Percentiles rank a stretch among this genome's conserved stretches.
These are phyloP conservation scores for Neurospora sp. DNA, from an alignment of 2,329 filamentous ascomycete genomes.

Conservation along the genomic window DNA sequence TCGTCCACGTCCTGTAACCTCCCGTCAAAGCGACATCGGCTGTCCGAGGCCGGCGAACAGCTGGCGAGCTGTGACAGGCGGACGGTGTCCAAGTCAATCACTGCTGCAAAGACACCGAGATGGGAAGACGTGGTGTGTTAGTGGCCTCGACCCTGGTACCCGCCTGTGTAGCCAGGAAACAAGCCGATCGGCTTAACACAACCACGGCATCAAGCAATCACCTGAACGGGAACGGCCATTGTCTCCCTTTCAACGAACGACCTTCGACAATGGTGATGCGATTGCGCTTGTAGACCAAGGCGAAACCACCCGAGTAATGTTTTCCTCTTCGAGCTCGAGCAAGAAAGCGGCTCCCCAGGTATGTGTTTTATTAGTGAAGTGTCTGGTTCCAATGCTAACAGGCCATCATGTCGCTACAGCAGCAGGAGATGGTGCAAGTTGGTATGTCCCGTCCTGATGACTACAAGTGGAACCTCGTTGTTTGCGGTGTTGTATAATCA, in stretches of 20 bases:
- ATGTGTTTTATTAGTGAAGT: slow-evolving; percentile 11
- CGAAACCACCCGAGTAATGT: slow-evolving; percentile 34
- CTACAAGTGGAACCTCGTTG: neutral
- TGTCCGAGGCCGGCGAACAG: slow-evolving; percentile 12
- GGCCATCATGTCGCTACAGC: slow-evolving; percentile 23
- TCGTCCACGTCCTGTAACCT: neutral
- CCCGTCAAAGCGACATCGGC: slow-evolving; percentile 1
- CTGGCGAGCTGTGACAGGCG: slow-evolving; percentile 4
- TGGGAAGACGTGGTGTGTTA: neutral
- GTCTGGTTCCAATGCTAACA: slow-evolving; percentile 20
- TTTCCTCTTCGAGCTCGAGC: slow-evolving; percentile 53
- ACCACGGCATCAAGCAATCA: neutral
- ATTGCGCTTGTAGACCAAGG: neutral
- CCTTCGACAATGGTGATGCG: neutral
- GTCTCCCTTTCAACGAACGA: neutral
- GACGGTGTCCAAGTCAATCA: neutral
- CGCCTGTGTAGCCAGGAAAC: slow-evolving; percentile 1
- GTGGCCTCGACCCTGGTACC: neutral
- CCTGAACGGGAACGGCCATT: neutral
- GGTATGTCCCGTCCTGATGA: slow-evolving; percentile 48
- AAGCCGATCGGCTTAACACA: slow-evolving; percentile 1
- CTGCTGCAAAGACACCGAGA: neutral
- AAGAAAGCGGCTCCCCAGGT: slow-evolving; percentile 68
- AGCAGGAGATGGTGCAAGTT: slow-evolving; percentile 99
- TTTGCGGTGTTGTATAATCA: neutral